Evolutionary conservation across 2,329 filamentous ascomycete species (phyloP).

Genomic region (Phialophora macrospora): DNA sequence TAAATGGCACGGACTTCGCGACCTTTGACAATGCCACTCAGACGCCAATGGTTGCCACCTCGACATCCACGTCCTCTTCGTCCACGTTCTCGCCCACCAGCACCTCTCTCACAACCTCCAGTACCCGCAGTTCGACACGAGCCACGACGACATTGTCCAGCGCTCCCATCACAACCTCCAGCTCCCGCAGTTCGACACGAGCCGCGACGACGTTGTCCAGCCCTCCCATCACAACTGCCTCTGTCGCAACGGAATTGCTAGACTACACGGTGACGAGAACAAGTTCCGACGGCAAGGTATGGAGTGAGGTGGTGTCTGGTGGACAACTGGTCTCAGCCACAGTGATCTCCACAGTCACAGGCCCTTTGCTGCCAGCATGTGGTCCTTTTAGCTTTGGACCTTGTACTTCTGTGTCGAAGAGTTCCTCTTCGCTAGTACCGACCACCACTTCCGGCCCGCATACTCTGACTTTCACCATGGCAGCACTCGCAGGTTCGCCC

Average conservation of each 20-base stretch:
- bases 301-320: neutral
- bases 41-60: conserved; percentile 1
- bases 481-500: too few species aligned
- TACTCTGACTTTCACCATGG: neutral
- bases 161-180: neutral
- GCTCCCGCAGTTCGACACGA: neutral
- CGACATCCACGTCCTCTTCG: neutral
- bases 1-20: neutral
- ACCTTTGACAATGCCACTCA: conserved; percentile 6
- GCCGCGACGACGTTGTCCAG: too few species aligned
- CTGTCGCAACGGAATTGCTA: neutral
- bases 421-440: neutral
- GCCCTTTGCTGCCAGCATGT: neutral
- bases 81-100: neutral
- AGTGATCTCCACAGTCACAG: neutral
- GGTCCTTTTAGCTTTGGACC: neutral
- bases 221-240: neutral
- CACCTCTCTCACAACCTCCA: neutral
- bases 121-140: neutral
- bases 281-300: neutral
- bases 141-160: neutral
- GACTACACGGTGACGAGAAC: neutral
- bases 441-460: neutral
- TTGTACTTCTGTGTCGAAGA: neutral
- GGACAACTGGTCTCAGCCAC: neutral